These are phyloP conservation scores for Thelephora ganbajun DNA, from an alignment of 768 basidiomycete species.

Conservation along the genomic window DNA sequence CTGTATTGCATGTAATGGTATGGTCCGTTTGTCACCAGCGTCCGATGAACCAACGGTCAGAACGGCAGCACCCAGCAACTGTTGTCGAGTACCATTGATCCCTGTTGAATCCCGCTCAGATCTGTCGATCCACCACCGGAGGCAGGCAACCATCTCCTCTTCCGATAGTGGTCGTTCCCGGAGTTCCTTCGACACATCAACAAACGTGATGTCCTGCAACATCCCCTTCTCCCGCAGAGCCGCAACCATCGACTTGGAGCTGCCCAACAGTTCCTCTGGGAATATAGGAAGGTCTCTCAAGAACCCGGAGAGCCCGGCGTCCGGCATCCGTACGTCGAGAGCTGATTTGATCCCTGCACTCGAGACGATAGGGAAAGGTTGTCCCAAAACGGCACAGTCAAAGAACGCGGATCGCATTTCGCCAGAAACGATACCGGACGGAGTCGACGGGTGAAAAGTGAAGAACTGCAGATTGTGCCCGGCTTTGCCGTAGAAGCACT, in stretches of 20 bases:
- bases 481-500: constrained; percentile 39
- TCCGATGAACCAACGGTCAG: constrained; percentile 27
- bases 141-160: constrained; percentile 61
- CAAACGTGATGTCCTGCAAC: constrained; percentile 62
- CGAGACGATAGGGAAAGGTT: constrained; percentile 58
- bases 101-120: constrained; percentile 26
- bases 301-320: constrained; percentile 57
- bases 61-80: constrained; percentile 63
- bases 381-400: constrained; percentile 23
- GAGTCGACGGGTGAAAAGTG: constrained; percentile 79
- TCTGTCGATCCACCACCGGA: constrained; percentile 71
- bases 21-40: constrained; percentile 33
- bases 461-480: constrained; percentile 83
- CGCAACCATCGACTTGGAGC: constrained; percentile 44
- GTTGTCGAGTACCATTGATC: constrained; percentile 31
- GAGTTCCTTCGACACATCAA: constrained; percentile 74
- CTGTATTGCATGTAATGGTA: constrained; percentile 54
- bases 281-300: constrained; percentile 66
- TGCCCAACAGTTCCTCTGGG: constrained; percentile 41
- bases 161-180: constrained; percentile 53
- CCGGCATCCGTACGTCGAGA: constrained; percentile 57
- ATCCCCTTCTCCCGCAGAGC: constrained; percentile 46
- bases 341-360: constrained; percentile 57
- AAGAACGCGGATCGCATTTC: constrained; percentile 74
- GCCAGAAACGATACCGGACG: constrained; percentile 61